A percentile compares a stretch with the other conserved stretches of the same genome.
These are phyloP conservation scores for Elaeis oleifera DNA, from an alignment of 202 grass and related monocot genomes.

Conservation along the genomic window DNA sequence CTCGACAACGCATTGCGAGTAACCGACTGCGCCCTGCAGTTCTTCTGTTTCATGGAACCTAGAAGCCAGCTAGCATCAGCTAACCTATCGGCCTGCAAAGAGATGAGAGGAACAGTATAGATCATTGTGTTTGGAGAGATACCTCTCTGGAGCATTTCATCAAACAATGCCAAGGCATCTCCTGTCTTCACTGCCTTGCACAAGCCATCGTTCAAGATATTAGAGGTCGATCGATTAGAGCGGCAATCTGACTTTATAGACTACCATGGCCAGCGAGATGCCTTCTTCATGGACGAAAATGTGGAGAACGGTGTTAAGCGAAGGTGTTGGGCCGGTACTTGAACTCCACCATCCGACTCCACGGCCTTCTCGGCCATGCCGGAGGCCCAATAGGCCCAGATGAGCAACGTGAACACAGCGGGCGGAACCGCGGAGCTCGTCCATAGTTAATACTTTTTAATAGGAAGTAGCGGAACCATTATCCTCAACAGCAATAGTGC, in stretches of 20 bases:
- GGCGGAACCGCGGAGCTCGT: slow-evolving; percentile 7
- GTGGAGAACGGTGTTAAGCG: slow-evolving; percentile 47
- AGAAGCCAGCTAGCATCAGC: slow-evolving; percentile 42
- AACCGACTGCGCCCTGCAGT: slow-evolving; percentile 30
- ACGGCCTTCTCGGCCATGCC: slow-evolving; percentile 52
- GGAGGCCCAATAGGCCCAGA: slow-evolving; percentile 39
- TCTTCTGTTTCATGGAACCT: slow-evolving; percentile 46
- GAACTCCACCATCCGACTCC: slow-evolving; percentile 69
- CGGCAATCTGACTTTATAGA: slow-evolving; percentile 41
- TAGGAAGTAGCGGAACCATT: too few species aligned
- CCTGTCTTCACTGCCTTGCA: slow-evolving; percentile 37
- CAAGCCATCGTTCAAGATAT: slow-evolving; percentile 48
- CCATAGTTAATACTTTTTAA: too few species aligned
- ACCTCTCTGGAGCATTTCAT: slow-evolving; percentile 67
- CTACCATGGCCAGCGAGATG: slow-evolving; percentile 47
- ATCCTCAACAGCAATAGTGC: too few species aligned
- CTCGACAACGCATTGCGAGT: slow-evolving; percentile 50
- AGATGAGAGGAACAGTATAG: too few species aligned
- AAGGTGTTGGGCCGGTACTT: slow-evolving; percentile 40
- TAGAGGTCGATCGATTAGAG: slow-evolving; percentile 45
- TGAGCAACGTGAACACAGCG: slow-evolving; percentile 44
- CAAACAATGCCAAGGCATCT: slow-evolving; percentile 55
- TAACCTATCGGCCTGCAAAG: slow-evolving; percentile 2
- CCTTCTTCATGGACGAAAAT: slow-evolving; percentile 41
- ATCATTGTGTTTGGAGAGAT: neutral